Evolutionary conservation across 495 filamentous ascomycete genomes (phyloP), one percentile per base, ranked within the genome.

Genomic region (Aspergillus egyptiacus): DNA sequence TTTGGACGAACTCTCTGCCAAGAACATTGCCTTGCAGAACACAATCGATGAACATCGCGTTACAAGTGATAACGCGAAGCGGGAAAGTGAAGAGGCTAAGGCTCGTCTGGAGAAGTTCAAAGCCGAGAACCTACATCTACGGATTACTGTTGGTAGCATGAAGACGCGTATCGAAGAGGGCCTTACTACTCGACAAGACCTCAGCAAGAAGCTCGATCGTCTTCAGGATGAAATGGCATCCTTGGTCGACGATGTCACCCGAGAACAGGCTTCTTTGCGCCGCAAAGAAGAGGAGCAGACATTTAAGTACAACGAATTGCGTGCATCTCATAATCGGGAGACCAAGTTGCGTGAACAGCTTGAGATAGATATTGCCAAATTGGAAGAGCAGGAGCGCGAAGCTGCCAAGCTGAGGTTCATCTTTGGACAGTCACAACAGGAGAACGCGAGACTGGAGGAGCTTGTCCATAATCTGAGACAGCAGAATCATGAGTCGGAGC

Each of bases 141-240:
- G 74, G 46, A 83, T 78, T 51, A 80, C 78, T 20, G 78, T 94
- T 55, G 77, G 83, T 51, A 79, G 77, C 5, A 70, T 91, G 49
- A 77, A 78, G 50, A 72, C 75, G 34, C 87, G 96, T 58, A 80
- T 95, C 41, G 83, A 95, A 66, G 91, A 96, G 65, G 87, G 83
- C 62, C 80, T 87, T 61, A 78, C 81, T 52, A 76, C 85, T 52
- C 82, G 89, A 43, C 85, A 90, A 55, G 78, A 72, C 56, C 84
- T 95, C 70, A 81, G 86, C 53, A 73, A 75, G 58, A 91, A 90
- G 62, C 84, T 95, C 58, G 80, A 89, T 55, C 77, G 75, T 44
- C 68, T 97, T 38, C 89, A 96, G 68, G 78, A 85, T 54, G 87
- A 96, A 46, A 88, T 97, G 84, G 77, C 81, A 9, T 72, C 68